phyloP scores from a whole-genome alignment of 805 yeast species.

The Ogataea siamensis region DNA sequence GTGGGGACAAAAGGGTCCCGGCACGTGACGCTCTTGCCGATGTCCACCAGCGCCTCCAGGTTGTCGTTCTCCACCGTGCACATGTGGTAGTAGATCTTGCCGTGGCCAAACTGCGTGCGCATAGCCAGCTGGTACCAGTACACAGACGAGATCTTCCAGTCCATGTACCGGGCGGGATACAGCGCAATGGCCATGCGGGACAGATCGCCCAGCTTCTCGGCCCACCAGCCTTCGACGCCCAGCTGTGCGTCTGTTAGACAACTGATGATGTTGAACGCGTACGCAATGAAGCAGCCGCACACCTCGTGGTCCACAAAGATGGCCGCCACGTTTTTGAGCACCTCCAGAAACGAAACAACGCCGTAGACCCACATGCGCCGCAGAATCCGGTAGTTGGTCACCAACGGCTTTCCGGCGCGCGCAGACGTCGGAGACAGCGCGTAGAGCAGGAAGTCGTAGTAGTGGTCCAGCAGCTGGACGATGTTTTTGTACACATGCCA shows the following conservation, averaged over 20 bases:
- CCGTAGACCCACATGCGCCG: constrained; percentile 86
- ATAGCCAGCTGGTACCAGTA: constrained; percentile 78
- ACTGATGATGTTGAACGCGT: constrained; percentile 62
- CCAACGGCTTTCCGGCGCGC: constrained; percentile 73
- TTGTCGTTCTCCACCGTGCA: constrained; percentile 81
- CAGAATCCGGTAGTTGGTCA: constrained; percentile 73
- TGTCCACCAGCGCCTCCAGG: constrained; percentile 72
- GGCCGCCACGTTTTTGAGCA: constrained; percentile 68
- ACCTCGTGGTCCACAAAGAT: constrained; percentile 73
- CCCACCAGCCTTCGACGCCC: constrained; percentile 74
- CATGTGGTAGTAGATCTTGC: constrained; percentile 83
- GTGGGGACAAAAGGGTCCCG: constrained; percentile 85
- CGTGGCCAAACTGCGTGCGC: constrained; percentile 76
- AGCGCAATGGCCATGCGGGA: constrained; percentile 86
- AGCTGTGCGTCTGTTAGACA: constrained; percentile 52
- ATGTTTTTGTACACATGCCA: constrained; percentile 74
- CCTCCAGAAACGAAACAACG: constrained; percentile 75
- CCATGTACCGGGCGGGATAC: constrained; percentile 74
- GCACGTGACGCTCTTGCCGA: constrained; percentile 76
- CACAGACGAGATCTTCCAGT: constrained; percentile 82
- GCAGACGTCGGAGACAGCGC: constrained; percentile 66
- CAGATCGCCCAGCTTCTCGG: constrained; percentile 80
- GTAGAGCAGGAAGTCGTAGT: constrained; percentile 67
- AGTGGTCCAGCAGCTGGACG: constrained; percentile 62
- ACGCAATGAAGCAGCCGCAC: constrained; percentile 69